These are phyloP conservation scores for Sophora flavescens DNA, from an alignment of 306 rosid genomes.

Conservation along the genomic window DNA sequence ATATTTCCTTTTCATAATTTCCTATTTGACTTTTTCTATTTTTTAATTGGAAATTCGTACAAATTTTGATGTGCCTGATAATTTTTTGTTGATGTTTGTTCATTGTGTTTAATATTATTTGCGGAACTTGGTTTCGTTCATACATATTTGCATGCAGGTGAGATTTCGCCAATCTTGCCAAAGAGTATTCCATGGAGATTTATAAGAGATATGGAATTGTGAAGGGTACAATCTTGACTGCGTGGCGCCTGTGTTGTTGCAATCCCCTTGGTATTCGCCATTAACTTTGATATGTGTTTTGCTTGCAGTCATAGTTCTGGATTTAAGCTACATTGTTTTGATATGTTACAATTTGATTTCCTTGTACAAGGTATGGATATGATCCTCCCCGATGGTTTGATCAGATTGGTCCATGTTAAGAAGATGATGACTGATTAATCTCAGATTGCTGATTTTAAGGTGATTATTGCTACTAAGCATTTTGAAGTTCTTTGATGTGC, in stretches of 20 bases:
- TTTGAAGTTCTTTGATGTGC: constrained; percentile 20
- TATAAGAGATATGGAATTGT: constrained; percentile 83
- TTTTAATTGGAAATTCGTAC: background rate
- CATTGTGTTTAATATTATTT: background rate
- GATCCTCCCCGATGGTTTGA: constrained; percentile 96
- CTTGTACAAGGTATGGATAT: constrained; percentile 82
- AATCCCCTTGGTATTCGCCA: constrained; percentile 84
- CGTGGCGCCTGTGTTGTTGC: constrained; percentile 90
- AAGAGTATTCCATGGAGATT: background rate
- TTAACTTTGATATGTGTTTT: background rate
- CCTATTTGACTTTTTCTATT: background rate
- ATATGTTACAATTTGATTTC: background rate
- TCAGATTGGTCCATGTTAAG: constrained; percentile 58
- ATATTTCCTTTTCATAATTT: background rate
- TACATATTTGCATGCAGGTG: constrained; percentile 62
- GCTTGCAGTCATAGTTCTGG: background rate
- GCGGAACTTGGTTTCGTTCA: constrained; percentile 9
- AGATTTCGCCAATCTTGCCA: constrained; percentile 87
- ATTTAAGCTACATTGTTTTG: background rate
- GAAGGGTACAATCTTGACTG: constrained; percentile 81
- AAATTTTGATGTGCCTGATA: background rate
- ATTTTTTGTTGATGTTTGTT: background rate
- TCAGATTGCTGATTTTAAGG: background rate
- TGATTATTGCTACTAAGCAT: constrained; percentile 26
- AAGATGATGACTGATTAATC: constrained; percentile 51